phyloP scores from a whole-genome alignment of 2,329 filamentous ascomycete genomes.

The Penicillium sp. region DNA sequence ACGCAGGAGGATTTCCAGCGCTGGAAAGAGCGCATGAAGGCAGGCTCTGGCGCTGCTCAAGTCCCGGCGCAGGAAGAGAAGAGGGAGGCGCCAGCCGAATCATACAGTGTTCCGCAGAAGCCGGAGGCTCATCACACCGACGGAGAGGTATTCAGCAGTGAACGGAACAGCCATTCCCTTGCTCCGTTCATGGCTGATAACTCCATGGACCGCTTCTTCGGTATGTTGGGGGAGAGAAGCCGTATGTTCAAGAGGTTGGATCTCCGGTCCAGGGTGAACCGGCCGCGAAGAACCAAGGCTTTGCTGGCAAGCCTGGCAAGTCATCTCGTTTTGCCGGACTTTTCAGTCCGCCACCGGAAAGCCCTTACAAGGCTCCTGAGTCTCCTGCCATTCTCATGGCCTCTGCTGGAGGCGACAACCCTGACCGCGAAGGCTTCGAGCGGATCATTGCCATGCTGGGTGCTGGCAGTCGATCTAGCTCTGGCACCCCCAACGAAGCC shows the following conservation, averaged over 20 bases:
- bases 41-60: conserved; percentile 45
- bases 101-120: conserved; percentile 28
- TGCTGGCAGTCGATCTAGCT: conserved; percentile 44
- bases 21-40: conserved; percentile 90
- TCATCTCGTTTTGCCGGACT: conserved; percentile 84
- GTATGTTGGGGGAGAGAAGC: conserved; percentile 52
- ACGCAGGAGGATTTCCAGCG: conserved; percentile 90
- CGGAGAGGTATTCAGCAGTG: conserved; percentile 44
- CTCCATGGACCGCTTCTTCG: conserved; percentile 74
- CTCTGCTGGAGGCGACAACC: conserved; percentile 22
- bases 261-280: conserved; percentile 37
- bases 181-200: conserved; percentile 60
- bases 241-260: conserved; percentile 37
- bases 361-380: conserved; percentile 41
- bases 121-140: conserved; percentile 41
- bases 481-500: conserved; percentile 43
- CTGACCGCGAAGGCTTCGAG: conserved; percentile 82
- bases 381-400: conserved; percentile 22
- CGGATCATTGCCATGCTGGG: conserved; percentile 77
- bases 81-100: conserved; percentile 34
- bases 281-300: conserved; percentile 39
- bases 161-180: conserved; percentile 43
- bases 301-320: conserved; percentile 55
- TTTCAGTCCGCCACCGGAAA: conserved; percentile 58
- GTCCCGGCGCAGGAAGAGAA: conserved; percentile 41